phyloP scores from a whole-genome alignment of 805 yeast genomes.

The Lipomyces lipofer region DNA sequence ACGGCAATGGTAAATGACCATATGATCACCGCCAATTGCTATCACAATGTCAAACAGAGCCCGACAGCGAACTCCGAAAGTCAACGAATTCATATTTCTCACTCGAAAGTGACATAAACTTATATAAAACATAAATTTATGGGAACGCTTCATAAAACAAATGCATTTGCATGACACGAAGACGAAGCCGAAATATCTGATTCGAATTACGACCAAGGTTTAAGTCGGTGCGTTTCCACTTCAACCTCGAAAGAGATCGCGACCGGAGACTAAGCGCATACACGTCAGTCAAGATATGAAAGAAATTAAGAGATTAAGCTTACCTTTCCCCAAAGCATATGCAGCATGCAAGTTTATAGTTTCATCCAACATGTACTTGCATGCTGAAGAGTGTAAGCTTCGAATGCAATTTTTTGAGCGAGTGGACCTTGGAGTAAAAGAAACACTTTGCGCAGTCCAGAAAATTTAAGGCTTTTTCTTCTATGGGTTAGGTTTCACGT shows the following conservation, averaged over 20 bases:
- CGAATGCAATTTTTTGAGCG: constrained; percentile 40
- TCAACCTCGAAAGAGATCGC: constrained; percentile 6
- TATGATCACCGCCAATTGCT: too few relatives aligned
- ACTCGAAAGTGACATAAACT: neutral
- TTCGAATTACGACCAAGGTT: constrained; percentile 24
- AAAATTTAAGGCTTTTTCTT: neutral
- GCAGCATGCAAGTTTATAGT: constrained; percentile 4
- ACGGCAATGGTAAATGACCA: too few relatives aligned
- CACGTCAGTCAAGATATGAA: too few relatives aligned
- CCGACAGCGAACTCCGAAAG: constrained; percentile 6
- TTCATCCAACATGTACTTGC: neutral
- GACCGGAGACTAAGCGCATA: constrained; percentile 40
- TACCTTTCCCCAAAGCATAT: constrained; percentile 42
- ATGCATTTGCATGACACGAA: neutral
- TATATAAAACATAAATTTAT: neutral
- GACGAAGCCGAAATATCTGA: constrained; percentile 3
- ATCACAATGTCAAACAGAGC: constrained; percentile 1
- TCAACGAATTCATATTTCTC: constrained; percentile 19
- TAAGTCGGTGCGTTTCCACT: constrained; percentile 36
- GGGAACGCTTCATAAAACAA: neutral
- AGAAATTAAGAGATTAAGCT: too few relatives aligned
- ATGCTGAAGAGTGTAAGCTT: constrained; percentile 36
- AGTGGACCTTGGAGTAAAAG: constrained; percentile 11
- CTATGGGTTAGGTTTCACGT: neutral
- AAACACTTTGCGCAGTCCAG: neutral